These are phyloP conservation scores for Xerocomus nothofagi DNA, from an alignment of 1,284 basidiomycete genomes.

Conservation along the genomic window DNA sequence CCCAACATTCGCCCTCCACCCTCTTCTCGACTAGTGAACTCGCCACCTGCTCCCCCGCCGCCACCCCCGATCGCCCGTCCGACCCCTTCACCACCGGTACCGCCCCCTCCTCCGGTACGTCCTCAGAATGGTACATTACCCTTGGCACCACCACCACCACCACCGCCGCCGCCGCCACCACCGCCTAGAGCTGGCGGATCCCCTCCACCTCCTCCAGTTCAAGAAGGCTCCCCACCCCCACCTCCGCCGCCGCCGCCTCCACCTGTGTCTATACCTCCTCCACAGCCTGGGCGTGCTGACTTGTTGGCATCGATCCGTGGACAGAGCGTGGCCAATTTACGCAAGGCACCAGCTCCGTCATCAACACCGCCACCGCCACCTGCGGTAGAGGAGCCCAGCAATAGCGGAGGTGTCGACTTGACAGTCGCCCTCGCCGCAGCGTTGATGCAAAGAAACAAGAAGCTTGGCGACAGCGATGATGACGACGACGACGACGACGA, in stretches of 20 bases:
- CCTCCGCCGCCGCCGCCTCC: slow-evolving; percentile 39
- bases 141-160: slow-evolving; percentile 21
- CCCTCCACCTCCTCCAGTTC: slow-evolving; percentile 25
- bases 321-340: slow-evolving; percentile 66
- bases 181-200: slow-evolving; percentile 35
- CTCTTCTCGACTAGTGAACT: slow-evolving; percentile 27
- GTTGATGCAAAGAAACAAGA: slow-evolving; percentile 76
- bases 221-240: slow-evolving; percentile 23
- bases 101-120: slow-evolving; percentile 37
- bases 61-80: slow-evolving; percentile 37
- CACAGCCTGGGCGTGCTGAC: slow-evolving; percentile 54
- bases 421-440: slow-evolving; percentile 56
- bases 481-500: slow-evolving; percentile 90
- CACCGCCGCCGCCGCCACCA: slow-evolving; percentile 17
- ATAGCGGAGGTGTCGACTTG: slow-evolving; percentile 44
- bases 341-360: slow-evolving; percentile 54
- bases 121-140: slow-evolving; percentile 30
- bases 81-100: slow-evolving; percentile 35
- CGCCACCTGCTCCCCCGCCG: slow-evolving; percentile 35
- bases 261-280: slow-evolving; percentile 36
- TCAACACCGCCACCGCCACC: slow-evolving; percentile 36
- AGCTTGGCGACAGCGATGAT: slow-evolving; percentile 88
- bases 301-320: slow-evolving; percentile 56
- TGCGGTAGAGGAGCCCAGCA: slow-evolving; percentile 42
- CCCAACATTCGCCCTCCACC: slow-evolving; percentile 36